Evolutionary conservation across 2,329 filamentous ascomycete species (phyloP), one percentile per base, ranked within the genome.

Genomic region (Leptographium wingfieldii): DNA sequence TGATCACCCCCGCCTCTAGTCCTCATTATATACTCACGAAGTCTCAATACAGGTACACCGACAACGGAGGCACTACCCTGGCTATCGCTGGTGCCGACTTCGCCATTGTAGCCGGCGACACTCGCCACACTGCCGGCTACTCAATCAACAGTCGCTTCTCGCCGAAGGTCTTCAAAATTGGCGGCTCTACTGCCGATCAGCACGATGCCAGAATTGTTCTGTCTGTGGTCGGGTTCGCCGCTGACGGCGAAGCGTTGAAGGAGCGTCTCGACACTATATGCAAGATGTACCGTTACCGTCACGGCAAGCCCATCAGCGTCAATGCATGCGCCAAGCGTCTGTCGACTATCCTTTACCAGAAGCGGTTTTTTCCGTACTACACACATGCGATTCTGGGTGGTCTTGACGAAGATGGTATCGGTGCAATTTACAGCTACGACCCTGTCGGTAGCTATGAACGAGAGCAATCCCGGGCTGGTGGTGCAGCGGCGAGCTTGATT

Each of bases 331-430:
- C 94, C 60, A 92, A 97, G 76, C 86, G 92, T 60, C 81, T 99
- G 63, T 92, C 90, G 49, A 96, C 95, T 55, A 95, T 99, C 66
- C 85, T 99, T 60, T 99, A 99, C 79, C 81, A 86, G 74, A 97
- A 97, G 79, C 90, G 94, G 56, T 99, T 99, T 80, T 99, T 99
- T 80, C 94, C 94, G 27, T 99, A 96, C 83, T 99, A 99, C 74
- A 90, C 95, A 61, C 85, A 92, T 69, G 92, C 92, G 38, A 97
- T 99, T 72, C 80, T 99, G 55, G 94, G 88, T 55, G 94, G 94
- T 25, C 76, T 99, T 63, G 95, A 99, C 68, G 94, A 97, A 76
- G 86, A 97, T 64, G 94, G 94, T 67, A 88, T 86, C 73, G 95
- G 94, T 61, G 92, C 92, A 59, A 81, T 99, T 63, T 99, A 96